Percentiles rank a stretch among this genome's conserved stretches.
Evolutionary conservation across 23 red algal genomes (phyloP).

Genomic region (Agarophyton chilense): DNA sequence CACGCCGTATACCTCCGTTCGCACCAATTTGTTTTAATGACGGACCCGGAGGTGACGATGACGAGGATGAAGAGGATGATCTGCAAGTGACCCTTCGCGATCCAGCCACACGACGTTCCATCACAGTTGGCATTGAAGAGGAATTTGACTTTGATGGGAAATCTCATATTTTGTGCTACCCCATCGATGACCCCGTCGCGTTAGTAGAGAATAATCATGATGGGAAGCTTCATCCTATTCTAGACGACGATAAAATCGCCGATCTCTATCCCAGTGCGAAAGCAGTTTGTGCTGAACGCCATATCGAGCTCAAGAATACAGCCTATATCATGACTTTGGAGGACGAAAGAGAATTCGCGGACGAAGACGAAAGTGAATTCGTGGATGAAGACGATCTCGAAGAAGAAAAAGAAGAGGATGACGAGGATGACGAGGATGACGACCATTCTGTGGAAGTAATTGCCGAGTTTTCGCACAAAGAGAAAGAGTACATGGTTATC

Average conservation of each 20-base stretch:
- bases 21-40: conserved; percentile 13
- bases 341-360: conserved; percentile 14
- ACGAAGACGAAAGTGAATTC: not conserved
- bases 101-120: conserved; percentile 8
- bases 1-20: not conserved
- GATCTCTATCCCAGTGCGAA: conserved; percentile 37
- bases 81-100: conserved; percentile 22
- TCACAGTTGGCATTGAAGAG: conserved; percentile 36
- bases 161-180: conserved; percentile 40
- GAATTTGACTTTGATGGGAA: conserved; percentile 7
- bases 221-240: conserved; percentile 11
- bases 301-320: conserved; percentile 36
- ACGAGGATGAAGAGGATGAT: conserved; percentile 26
- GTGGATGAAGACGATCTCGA: too few species aligned
- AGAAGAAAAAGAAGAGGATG: conserved; percentile 27
- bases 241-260: conserved; percentile 3
- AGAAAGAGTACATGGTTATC: conserved; percentile 27
- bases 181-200: conserved; percentile 43
- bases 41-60: not conserved
- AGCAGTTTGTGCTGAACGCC: conserved; percentile 9
- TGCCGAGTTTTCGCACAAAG: conserved; percentile 35
- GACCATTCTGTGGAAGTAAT: conserved; percentile 8
- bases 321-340: conserved; percentile 21
- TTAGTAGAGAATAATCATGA: not conserved
- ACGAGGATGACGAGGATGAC: conserved; percentile 12